Evolutionary conservation across 2,329 filamentous ascomycete species (phyloP).

Genomic region (Lachnellula subtilissima): DNA sequence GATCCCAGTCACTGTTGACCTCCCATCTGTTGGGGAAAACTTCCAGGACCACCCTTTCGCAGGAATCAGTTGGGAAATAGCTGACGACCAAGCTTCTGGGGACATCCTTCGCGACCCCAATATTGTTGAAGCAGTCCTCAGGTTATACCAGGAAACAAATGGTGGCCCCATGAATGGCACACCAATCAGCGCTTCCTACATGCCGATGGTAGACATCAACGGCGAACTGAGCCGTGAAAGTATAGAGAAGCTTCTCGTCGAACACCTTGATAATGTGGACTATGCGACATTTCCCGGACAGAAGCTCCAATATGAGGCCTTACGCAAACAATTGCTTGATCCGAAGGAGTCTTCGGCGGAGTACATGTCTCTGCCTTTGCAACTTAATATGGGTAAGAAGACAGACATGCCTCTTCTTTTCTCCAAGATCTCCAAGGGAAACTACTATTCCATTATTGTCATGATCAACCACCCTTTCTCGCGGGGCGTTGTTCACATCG

Average conservation of each 20-base stretch:
- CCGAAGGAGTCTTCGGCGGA: background rate
- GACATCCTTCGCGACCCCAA: slow-evolving; percentile 33
- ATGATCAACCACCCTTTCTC: slow-evolving; percentile 43
- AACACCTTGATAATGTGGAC: background rate
- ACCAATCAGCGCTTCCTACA: background rate
- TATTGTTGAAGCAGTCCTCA: slow-evolving; percentile 29
- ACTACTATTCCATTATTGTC: slow-evolving; percentile 48
- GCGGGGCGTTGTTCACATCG: slow-evolving; percentile 38
- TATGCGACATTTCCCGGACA: no score
- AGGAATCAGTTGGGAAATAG: slow-evolving; percentile 30
- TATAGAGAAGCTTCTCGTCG: background rate
- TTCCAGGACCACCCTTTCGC: slow-evolving; percentile 41
- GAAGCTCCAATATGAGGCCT: background rate
- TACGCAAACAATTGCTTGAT: background rate
- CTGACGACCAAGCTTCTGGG: slow-evolving; percentile 30
- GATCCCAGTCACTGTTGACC: slow-evolving; percentile 48
- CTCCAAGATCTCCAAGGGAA: slow-evolving; percentile 22
- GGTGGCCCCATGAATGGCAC: background rate
- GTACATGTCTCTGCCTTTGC: slow-evolving; percentile 20
- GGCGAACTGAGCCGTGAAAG: background rate
- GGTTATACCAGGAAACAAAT: slow-evolving; percentile 30
- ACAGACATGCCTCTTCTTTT: slow-evolving; percentile 53
- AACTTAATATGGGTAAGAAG: slow-evolving; percentile 39
- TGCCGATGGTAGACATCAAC: background rate
- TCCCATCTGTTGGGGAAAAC: slow-evolving; percentile 58